Evolutionary conservation across 2,329 filamentous ascomycete genomes (phyloP), one percentile per base, ranked within the genome.

Genomic region (Arachnopeziza araneosa): DNA sequence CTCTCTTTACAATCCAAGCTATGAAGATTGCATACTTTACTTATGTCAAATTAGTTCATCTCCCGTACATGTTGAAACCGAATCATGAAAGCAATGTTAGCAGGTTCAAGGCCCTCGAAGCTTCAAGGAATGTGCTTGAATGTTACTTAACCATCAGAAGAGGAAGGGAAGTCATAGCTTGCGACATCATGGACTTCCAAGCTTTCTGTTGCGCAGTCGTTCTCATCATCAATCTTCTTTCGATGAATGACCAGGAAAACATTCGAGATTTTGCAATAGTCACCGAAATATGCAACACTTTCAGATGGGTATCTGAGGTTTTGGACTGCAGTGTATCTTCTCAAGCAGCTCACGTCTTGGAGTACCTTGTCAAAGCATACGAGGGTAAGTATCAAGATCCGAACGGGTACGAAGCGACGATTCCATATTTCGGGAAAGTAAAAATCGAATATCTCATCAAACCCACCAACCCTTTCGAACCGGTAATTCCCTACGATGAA

Each of bases 181-280:
- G 78, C 68, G 79, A 79, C 52, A 63, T 79, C 44, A 71, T 77
- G 53, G 79, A 82, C 61, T 81, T 81, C 55, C 70, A 77, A 56
- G 74, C 74, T 1, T 81, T 81, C 62, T 79, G 72, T 1, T 74
- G 75, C 3, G 74, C 77, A 17, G 74, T 80, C 64, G 69, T 80
- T 0, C 63, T 82, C 4, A 66, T 77, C 2, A 67, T 79, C 36
- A 75, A 79, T 56, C 63, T 79, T 17, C 68, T 78, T 50, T 73
- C 72, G 8, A 64, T 68, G 24, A 60, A 66, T 52, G 70, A 54
- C 52, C 65, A 66, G 55, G 70, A 75, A 64, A 73, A 73, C 3
- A 68, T 72, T 21, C 59, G 66, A 21, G 76, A 78, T 58, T 77
- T 75, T 66, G 68, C 64, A 1, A 61, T 76, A 1, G 67, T 78